A percentile compares a stretch with the other conserved stretches of the same genome.
Conservation (phyloP, 1,284 basidiomycete species). For the Xerocomus nothofagi region DNA sequence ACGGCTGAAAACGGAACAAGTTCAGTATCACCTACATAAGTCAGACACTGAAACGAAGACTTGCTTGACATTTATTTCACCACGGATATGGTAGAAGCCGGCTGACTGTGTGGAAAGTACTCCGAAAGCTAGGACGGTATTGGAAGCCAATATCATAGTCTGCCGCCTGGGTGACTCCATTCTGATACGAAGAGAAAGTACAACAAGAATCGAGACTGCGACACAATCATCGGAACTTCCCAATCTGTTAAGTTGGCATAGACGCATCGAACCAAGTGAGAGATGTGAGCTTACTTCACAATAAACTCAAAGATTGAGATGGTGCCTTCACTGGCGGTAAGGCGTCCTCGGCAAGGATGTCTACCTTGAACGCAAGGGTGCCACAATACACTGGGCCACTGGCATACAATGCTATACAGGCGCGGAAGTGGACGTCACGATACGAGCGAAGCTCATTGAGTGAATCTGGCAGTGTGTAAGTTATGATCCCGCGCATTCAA, state of each 20-base stretch:
- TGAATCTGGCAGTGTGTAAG: too few species aligned
- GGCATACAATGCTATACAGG: too few species aligned
- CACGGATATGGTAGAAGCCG: conserved; percentile 8
- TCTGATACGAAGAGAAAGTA: conserved; percentile 19
- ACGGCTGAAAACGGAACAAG: too few species aligned
- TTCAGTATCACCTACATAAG: background rate
- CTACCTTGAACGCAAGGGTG: too few species aligned
- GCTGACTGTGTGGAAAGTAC: conserved; percentile 12
- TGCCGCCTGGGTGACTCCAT: too few species aligned
- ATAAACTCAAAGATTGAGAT: conserved; percentile 13
- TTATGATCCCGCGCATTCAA: too few species aligned
- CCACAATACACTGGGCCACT: too few species aligned
- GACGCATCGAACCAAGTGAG: background rate
- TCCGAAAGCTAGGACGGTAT: conserved; percentile 18
- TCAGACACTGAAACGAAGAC: too few species aligned
- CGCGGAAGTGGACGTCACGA: conserved; percentile 2
- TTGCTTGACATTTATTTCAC: conserved; percentile 17
- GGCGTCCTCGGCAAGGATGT: too few species aligned
- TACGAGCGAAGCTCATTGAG: conserved; percentile 8
- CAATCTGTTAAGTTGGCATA: background rate
- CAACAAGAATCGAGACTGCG: conserved; percentile 17
- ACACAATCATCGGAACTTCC: conserved; percentile 17
- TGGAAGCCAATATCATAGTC: conserved; percentile 28
- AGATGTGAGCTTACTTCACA: too few species aligned
- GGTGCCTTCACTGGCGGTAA: background rate